phyloP scores from a whole-genome alignment of 228 moss, liverwort and hornwort genomes.

The Sphagnum fallax region DNA sequence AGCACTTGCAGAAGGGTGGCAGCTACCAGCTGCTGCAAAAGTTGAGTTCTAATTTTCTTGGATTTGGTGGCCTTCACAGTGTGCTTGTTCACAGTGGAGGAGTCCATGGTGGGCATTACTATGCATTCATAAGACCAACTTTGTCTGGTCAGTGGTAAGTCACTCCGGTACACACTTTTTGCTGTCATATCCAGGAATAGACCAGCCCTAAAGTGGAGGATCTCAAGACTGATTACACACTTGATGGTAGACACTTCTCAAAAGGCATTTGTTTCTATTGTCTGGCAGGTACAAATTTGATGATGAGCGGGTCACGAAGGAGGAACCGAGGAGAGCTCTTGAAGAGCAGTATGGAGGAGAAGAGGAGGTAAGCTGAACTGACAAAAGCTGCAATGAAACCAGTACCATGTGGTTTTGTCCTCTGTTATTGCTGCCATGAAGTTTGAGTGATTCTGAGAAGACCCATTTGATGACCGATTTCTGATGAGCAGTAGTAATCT shows the following conservation, averaged over 20 bases:
- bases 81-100: slow-evolving; percentile 65
- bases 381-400: too few relatives aligned
- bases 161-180: too few relatives aligned
- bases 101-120: slow-evolving; percentile 64
- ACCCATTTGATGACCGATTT: too few relatives aligned
- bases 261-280: too few relatives aligned
- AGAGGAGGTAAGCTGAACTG: slow-evolving; percentile 30
- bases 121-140: slow-evolving; percentile 59
- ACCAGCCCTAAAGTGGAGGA: not conserved
- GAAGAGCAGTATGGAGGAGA: slow-evolving; percentile 69
- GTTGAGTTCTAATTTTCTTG: not conserved
- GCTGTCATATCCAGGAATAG: too few relatives aligned
- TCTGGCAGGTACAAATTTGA: slow-evolving; percentile 54
- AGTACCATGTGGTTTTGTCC: too few relatives aligned
- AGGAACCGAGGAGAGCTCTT: slow-evolving; percentile 50
- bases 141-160: slow-evolving; percentile 50
- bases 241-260: too few relatives aligned
- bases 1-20: too few relatives aligned
- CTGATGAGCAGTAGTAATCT: too few relatives aligned
- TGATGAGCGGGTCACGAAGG: slow-evolving; percentile 64
- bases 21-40: not conserved
- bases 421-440: too few relatives aligned
- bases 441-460: too few relatives aligned
- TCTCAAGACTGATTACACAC: too few relatives aligned
- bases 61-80: slow-evolving; percentile 11